phyloP scores from a whole-genome alignment of 164 flowering plant genomes.

The Kalanchoe fedtschenkoi region DNA sequence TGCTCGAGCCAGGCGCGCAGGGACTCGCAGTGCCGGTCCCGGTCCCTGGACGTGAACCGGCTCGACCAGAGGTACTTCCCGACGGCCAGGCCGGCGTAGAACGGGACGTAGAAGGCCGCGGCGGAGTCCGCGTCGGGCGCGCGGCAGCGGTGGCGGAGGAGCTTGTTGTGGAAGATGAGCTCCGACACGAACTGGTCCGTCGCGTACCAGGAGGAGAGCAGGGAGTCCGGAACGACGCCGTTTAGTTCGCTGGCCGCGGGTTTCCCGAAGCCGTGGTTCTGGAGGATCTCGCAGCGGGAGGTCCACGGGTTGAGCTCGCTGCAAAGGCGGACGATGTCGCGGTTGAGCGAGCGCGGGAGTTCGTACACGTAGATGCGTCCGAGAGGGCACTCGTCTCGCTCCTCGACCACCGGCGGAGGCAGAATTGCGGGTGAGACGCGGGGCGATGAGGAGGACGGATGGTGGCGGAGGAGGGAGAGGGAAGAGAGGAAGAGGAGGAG shows the following conservation, averaged over 20 bases:
- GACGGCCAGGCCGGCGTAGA: conserved; percentile 78
- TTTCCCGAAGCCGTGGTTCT: conserved; percentile 66
- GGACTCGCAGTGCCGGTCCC: conserved; percentile 46
- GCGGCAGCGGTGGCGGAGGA: conserved; percentile 56
- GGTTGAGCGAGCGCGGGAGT: conserved; percentile 51
- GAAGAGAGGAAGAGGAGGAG: conserved; percentile 20
- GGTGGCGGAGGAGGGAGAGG: conserved; percentile 11
- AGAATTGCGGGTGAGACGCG: background rate
- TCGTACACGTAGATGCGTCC: conserved; percentile 73
- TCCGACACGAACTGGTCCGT: conserved; percentile 82
- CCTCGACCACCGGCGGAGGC: conserved; percentile 1
- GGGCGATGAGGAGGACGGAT: conserved; percentile 15
- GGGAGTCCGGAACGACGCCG: conserved; percentile 34
- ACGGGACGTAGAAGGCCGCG: conserved; percentile 75
- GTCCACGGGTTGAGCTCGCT: conserved; percentile 53
- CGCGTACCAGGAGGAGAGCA: conserved; percentile 46
- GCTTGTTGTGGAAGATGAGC: conserved; percentile 64
- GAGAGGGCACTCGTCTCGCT: conserved; percentile 12
- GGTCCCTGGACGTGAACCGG: conserved; percentile 28
- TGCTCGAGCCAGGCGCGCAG: conserved; percentile 48
- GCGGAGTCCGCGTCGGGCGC: conserved; percentile 55
- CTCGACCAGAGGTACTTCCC: conserved; percentile 54
- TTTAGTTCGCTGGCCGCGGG: conserved; percentile 22
- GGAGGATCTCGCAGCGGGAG: conserved; percentile 53
- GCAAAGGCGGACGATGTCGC: conserved; percentile 40